A percentile compares a stretch with the other conserved stretches of the same genome.
Conservation (phyloP, 2,329 filamentous ascomycete species). For the Microdochium trichocladiopsis region DNA sequence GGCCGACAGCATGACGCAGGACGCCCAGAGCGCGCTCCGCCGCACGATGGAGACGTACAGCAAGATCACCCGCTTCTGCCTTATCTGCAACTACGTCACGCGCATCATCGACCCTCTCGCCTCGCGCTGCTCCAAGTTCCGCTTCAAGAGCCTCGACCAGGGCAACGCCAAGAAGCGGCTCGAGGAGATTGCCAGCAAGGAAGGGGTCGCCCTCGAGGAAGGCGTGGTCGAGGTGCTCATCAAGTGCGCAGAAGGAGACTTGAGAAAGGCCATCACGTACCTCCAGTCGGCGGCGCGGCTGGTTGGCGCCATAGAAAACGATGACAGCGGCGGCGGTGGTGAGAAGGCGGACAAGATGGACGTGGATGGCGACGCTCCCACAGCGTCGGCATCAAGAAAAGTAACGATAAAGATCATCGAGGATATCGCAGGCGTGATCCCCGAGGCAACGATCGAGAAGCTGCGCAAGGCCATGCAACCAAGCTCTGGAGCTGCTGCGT, state of each 20-base stretch:
- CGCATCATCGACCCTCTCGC: conserved; percentile 96
- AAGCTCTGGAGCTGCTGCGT: conserved; percentile 54
- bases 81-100: conserved; percentile 98
- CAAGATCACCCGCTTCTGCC: conserved; percentile 92
- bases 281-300: conserved; percentile 89
- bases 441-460: conserved; percentile 60
- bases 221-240: conserved; percentile 82
- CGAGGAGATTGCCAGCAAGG: conserved; percentile 72
- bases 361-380: conserved; percentile 49
- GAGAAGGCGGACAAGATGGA: conserved; percentile 47
- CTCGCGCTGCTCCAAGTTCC: conserved; percentile 89
- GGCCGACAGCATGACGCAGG: conserved; percentile 98
- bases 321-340: conserved; percentile 24
- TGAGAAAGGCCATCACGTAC: conserved; percentile 94
- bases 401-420: conserved; percentile 79
- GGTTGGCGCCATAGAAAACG: conserved; percentile 58
- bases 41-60: conserved; percentile 98
- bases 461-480: conserved; percentile 74
- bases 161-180: conserved; percentile 74
- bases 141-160: conserved; percentile 93
- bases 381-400: conserved; percentile 31
- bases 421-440: conserved; percentile 95
- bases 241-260: conserved; percentile 82
- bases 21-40: conserved; percentile 86
- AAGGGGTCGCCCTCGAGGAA: conserved; percentile 68